These are phyloP conservation scores for Malus fusca DNA, from an alignment of 306 rosid genomes.

Conservation along the genomic window DNA sequence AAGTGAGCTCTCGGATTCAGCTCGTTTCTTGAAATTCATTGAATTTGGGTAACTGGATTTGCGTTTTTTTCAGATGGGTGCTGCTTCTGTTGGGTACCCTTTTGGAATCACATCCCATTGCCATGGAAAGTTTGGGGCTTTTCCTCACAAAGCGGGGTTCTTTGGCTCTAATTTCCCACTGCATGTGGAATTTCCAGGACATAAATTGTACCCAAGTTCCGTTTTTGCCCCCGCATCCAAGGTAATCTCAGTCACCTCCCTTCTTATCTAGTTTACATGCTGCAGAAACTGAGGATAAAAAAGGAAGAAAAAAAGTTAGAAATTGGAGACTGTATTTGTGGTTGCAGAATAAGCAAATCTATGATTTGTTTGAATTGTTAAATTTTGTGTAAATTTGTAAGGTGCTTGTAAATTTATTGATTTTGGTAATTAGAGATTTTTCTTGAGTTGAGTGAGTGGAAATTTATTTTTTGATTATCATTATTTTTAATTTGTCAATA, in stretches of 20 bases:
- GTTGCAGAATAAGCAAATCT: background rate
- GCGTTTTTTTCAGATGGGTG: constrained; percentile 34
- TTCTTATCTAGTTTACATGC: background rate
- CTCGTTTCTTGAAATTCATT: background rate
- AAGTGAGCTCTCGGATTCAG: background rate
- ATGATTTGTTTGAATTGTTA: background rate
- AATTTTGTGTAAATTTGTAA: background rate
- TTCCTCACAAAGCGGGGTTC: constrained; percentile 21
- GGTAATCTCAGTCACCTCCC: constrained; percentile 27
- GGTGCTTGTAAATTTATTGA: background rate
- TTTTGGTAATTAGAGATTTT: background rate
- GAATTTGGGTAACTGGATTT: constrained; percentile 6
- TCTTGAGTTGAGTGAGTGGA: background rate
- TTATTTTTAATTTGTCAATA: background rate
- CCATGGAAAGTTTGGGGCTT: constrained; percentile 19
- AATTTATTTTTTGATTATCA: background rate
- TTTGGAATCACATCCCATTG: constrained; percentile 31
- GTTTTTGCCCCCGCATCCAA: constrained; percentile 23
- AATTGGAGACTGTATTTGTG: background rate
- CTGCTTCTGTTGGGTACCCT: constrained; percentile 41
- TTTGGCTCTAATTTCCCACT: constrained; percentile 34
- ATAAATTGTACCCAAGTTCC: constrained; percentile 26
- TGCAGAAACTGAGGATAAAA: background rate
- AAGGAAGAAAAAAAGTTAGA: background rate
- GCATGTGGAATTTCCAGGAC: constrained; percentile 36